Conservation (phyloP, 306 rosid genomes). For the Cicer judaicum region DNA sequence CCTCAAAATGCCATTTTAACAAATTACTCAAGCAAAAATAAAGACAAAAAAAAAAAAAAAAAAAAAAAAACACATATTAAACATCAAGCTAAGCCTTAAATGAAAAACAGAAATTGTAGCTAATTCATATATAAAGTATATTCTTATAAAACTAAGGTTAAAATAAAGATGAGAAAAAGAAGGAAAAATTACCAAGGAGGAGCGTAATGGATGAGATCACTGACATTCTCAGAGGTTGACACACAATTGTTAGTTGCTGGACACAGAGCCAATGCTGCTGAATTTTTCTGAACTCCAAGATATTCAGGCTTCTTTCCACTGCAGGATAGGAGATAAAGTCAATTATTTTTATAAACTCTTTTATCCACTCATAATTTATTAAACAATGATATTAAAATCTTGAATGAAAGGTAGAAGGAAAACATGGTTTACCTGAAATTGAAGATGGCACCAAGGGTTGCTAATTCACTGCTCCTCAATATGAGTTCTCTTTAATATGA, state of each 20-base stretch:
- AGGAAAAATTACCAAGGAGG: slow-evolving; percentile 79
- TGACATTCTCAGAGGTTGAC: slow-evolving; percentile 82
- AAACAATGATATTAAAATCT: too few relatives aligned
- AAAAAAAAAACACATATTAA: not conserved
- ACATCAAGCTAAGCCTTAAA: not conserved
- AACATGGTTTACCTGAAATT: slow-evolving; percentile 60
- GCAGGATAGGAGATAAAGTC: not conserved
- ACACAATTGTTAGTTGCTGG: slow-evolving; percentile 93
- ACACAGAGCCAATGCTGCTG: slow-evolving; percentile 80
- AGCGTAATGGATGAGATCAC: slow-evolving; percentile 78
- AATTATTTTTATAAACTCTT: not conserved
- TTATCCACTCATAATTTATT: too few relatives aligned
- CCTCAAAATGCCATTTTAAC: slow-evolving; percentile 7
- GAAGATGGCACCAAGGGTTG: slow-evolving; percentile 80
- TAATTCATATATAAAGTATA: not conserved
- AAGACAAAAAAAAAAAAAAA: not conserved
- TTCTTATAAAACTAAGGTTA: not conserved
- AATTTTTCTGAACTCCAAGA: slow-evolving; percentile 89
- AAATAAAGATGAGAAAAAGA: not conserved
- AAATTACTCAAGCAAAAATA: not conserved
- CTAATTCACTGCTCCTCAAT: slow-evolving; percentile 80
- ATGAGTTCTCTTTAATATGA: slow-evolving; percentile 60
- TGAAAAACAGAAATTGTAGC: not conserved
- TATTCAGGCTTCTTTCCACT: slow-evolving; percentile 94
- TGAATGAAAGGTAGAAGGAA: too few relatives aligned